These are phyloP conservation scores for Metschnikowia borealis DNA, from an alignment of 805 yeast species.

Conservation along the genomic window DNA sequence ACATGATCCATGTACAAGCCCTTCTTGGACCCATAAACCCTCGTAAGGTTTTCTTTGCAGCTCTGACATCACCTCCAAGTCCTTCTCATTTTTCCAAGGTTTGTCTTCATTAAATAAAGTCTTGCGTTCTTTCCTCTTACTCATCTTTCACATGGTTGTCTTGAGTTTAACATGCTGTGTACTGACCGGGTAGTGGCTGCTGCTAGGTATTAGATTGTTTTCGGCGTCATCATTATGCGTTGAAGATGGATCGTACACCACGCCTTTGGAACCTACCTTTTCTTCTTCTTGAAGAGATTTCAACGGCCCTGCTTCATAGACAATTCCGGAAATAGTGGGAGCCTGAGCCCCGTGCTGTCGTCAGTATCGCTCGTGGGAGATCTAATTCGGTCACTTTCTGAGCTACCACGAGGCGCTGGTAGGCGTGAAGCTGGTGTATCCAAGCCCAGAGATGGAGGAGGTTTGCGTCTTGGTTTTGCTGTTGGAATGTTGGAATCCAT, in stretches of 20 bases:
- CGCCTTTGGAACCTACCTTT: slow-evolving; percentile 6
- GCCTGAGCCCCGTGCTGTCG: slow-evolving; percentile 12
- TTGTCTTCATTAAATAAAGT: slow-evolving; percentile 73
- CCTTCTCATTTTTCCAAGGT: slow-evolving; percentile 89
- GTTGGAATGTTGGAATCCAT: slow-evolving; percentile 1
- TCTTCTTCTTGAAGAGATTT: slow-evolving; percentile 10
- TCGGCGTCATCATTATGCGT: slow-evolving; percentile 4
- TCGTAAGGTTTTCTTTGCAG: slow-evolving; percentile 85
- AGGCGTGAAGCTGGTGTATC: background rate
- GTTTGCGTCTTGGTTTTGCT: slow-evolving; percentile 13
- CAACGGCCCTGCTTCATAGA: slow-evolving; percentile 12
- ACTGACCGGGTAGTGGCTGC: slow-evolving; percentile 1
- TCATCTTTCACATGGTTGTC: slow-evolving; percentile 48
- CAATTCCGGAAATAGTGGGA: slow-evolving; percentile 36
- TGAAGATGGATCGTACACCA: slow-evolving; percentile 10
- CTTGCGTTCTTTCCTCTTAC: slow-evolving; percentile 36
- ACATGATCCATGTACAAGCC: slow-evolving; percentile 52
- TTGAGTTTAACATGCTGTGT: slow-evolving; percentile 36
- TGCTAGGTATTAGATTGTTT: slow-evolving; percentile 2
- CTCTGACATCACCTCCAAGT: slow-evolving; percentile 48
- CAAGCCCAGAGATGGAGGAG: slow-evolving; percentile 8
- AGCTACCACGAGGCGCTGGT: background rate
- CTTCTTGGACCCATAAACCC: slow-evolving; percentile 85
- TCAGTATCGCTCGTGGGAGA: slow-evolving; percentile 8
- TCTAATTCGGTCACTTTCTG: slow-evolving; percentile 1